Conservation (phyloP, 2,329 filamentous ascomycete genomes). For the Cadophora malorum region DNA sequence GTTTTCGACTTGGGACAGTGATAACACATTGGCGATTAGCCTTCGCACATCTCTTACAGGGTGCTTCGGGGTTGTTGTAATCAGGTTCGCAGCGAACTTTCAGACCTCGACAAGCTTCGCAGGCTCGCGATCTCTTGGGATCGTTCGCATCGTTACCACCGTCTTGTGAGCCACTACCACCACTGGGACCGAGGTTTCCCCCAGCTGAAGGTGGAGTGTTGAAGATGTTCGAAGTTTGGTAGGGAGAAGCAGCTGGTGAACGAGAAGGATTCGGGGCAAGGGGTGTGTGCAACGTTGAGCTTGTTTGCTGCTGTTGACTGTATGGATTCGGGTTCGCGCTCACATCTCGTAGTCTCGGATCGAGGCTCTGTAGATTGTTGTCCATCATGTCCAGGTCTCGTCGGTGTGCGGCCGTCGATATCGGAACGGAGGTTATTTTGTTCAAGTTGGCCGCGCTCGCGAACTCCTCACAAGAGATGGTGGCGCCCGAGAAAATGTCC, state of each 20-base stretch:
- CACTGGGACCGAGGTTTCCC: constrained; percentile 17
- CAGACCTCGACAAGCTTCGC: constrained; percentile 50
- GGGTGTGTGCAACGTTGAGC: constrained; percentile 22
- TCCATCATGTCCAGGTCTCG: constrained; percentile 10
- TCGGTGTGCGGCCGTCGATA: constrained; percentile 8
- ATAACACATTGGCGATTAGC: constrained; percentile 49
- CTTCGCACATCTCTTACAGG: constrained; percentile 50
- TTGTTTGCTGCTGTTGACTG: constrained; percentile 13
- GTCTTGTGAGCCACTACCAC: constrained; percentile 28
- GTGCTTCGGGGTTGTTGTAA: constrained; percentile 44
- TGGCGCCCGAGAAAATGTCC: background rate
- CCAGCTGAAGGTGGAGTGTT: constrained; percentile 39
- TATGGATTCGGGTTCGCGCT: constrained; percentile 19
- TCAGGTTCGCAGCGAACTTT: constrained; percentile 52
- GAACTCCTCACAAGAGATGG: background rate
- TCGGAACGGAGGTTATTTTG: constrained; percentile 12
- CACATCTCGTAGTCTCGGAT: constrained; percentile 28
- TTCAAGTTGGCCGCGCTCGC: constrained; percentile 10
- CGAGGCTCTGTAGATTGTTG: constrained; percentile 3
- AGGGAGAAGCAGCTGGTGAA: constrained; percentile 22
- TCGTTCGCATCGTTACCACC: constrained; percentile 35
- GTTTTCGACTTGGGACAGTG: constrained; percentile 50
- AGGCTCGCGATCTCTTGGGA: constrained; percentile 48
- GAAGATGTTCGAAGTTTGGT: constrained; percentile 33
- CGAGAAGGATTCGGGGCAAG: constrained; percentile 26